A percentile compares a stretch with the other conserved stretches of the same genome.
Evolutionary conservation across 2,329 filamentous ascomycete genomes (phyloP).

Genomic region (Colletotrichum truncatum): DNA sequence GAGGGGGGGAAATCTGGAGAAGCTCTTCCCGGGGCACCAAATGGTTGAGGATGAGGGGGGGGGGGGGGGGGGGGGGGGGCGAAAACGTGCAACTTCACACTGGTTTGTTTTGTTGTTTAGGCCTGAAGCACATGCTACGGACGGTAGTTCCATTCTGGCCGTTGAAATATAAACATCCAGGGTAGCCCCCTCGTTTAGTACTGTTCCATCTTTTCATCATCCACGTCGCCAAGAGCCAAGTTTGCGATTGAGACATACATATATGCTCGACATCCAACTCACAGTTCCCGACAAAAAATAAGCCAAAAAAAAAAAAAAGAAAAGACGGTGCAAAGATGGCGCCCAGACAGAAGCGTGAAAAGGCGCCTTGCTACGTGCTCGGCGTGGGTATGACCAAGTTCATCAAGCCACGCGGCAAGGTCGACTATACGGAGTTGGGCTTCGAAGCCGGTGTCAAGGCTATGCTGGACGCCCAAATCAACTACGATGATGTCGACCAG

Average conservation of each 20-base stretch:
- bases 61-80: constrained; percentile 9
- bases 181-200: not conserved
- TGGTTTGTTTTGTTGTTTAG: not conserved
- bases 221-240: not conserved
- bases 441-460: constrained; percentile 94
- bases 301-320: too few relatives aligned
- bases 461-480: constrained; percentile 86
- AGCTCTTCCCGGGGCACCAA: constrained; percentile 18
- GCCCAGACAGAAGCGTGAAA: constrained; percentile 55
- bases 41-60: not conserved
- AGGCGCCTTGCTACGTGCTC: constrained; percentile 79
- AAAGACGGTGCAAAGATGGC: constrained; percentile 60
- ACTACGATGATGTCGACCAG: constrained; percentile 95
- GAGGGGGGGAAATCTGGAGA: constrained; percentile 26
- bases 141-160: too few relatives aligned
- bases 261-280: not conserved
- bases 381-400: constrained; percentile 99
- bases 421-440: constrained; percentile 93
- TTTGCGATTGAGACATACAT: not conserved
- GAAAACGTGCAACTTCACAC: constrained; percentile 19
- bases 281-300: too few relatives aligned
- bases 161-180: too few relatives aligned
- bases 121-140: constrained; percentile 9
- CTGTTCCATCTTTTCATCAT: not conserved
- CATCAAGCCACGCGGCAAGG: constrained; percentile 94